These are phyloP conservation scores for Colletotrichum truncatum DNA, from an alignment of 2,329 filamentous ascomycete species.

Conservation along the genomic window DNA sequence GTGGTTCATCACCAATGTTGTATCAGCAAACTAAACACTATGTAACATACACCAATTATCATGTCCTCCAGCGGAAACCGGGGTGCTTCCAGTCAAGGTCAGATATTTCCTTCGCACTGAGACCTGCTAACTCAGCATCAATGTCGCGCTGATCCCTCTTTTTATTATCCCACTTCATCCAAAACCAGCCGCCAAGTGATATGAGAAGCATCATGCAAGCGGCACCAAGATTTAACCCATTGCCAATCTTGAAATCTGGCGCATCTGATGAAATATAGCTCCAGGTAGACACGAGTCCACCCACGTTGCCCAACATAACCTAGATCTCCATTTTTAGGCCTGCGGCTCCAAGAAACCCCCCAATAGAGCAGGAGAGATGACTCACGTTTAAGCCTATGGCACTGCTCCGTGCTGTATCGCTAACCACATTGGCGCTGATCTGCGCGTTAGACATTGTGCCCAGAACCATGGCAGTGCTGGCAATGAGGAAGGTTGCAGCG, in stretches of 20 bases:
- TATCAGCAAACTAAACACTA: no score
- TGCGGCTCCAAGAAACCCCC: no score
- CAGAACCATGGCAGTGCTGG: slow-evolving; percentile 69
- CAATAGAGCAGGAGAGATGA: not conserved
- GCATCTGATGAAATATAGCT: slow-evolving; percentile 69
- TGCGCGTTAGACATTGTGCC: slow-evolving; percentile 74
- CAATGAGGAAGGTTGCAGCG: slow-evolving; percentile 75
- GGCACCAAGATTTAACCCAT: slow-evolving; percentile 73
- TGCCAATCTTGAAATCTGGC: slow-evolving; percentile 75
- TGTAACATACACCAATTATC: no score
- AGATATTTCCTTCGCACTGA: slow-evolving; percentile 61
- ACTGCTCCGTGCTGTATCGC: slow-evolving; percentile 73
- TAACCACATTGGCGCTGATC: slow-evolving; percentile 75
- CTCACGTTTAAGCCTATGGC: slow-evolving; percentile 67
- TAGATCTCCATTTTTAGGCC: not conserved
- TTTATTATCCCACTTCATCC: slow-evolving; percentile 70
- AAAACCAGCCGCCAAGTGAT: slow-evolving; percentile 57
- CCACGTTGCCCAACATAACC: slow-evolving; percentile 78
- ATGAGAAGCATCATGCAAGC: slow-evolving; percentile 60
- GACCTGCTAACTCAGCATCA: slow-evolving; percentile 64
- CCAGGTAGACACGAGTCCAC: slow-evolving; percentile 74
- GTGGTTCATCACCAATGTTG: no score
- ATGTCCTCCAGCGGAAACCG: slow-evolving; percentile 66
- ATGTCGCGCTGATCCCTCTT: slow-evolving; percentile 63
- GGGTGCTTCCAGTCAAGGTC: slow-evolving; percentile 76